Percentiles rank a stretch among this genome's conserved stretches.
Evolutionary conservation across 495 filamentous ascomycete genomes (phyloP).

Genomic region (Talaromyces liani): DNA sequence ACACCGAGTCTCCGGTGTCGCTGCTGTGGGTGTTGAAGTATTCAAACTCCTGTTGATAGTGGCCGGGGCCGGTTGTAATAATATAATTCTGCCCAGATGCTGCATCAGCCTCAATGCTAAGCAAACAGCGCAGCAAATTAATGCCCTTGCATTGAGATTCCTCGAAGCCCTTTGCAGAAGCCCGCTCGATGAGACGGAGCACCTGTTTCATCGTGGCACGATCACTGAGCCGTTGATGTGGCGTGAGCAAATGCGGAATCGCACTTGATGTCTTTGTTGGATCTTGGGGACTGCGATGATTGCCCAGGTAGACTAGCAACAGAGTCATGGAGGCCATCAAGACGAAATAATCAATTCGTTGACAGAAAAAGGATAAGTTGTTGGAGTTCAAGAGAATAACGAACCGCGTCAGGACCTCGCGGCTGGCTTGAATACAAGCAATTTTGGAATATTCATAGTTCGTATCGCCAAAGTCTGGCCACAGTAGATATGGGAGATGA

Average conservation of each 20-base stretch:
- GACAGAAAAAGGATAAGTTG: constrained; percentile 31
- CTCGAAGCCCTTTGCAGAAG: background rate
- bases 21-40: constrained; percentile 8
- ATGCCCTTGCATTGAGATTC: background rate
- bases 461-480: constrained; percentile 7
- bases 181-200: constrained; percentile 21
- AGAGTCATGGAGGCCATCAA: constrained; percentile 38
- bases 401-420: constrained; percentile 40
- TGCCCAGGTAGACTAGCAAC: constrained; percentile 20
- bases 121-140: constrained; percentile 1
- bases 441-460: constrained; percentile 26
- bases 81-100: constrained; percentile 16
- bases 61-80: constrained; percentile 13
- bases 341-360: constrained; percentile 42
- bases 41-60: constrained; percentile 11
- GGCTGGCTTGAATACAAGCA: constrained; percentile 35
- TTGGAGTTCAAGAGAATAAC: constrained; percentile 26
- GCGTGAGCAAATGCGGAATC: constrained; percentile 18
- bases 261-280: constrained; percentile 9
- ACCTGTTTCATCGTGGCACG: constrained; percentile 36
- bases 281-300: constrained; percentile 12
- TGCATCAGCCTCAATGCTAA: constrained; percentile 17
- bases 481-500: constrained; percentile 26
- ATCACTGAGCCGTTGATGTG: constrained; percentile 32
- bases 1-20: constrained; percentile 10